Evolutionary conservation across 2,329 filamentous ascomycete species (phyloP), one percentile per base, ranked within the genome.

Genomic region (Cryphonectria naterciae): DNA sequence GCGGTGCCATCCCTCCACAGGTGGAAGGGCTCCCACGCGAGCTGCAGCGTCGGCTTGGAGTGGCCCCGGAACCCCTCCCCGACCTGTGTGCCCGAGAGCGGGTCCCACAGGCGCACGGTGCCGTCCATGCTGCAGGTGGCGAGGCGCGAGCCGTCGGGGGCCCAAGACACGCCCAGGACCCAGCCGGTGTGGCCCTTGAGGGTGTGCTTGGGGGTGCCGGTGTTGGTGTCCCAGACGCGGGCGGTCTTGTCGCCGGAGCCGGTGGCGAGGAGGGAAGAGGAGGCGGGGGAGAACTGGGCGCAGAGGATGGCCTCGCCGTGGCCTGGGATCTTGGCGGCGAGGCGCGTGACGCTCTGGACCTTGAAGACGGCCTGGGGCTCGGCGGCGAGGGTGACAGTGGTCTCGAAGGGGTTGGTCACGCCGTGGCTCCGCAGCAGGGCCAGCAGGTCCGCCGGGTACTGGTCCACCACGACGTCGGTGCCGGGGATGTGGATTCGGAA

Each of bases 111-210:
- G 63, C 94, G 86, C n/a, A 98, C 91, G 0, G 92, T 93, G 78
- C 94, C 96, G 80, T 99, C 95, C 89, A 97, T 97, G 77, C 93
- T 94, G 70, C 95, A 95, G 0, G 94, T 98, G 2, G 94, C 95
- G 66, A 98, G 87, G 61, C 91, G 87, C 39, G 87, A 86, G 15
- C 92, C 93, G 77, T 98, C 94, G 0, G 95, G 94, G 19, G 93
- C 94, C 89, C 93, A 98, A 68, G 90, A 89, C 4, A 97, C 93
- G 1, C 91, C 93, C 69, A 98, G 82, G 4, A 98, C 94, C 95
- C 95, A 98, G 72, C 92, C 92, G 2, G 91, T 91, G 80, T 98
- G 96, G 0, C 94, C 94, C 76, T 93, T 92, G 65, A 98, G 83
- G 0, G 94, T 98, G 80, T 93, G 89, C 73, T 93, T 88, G 0